Conservation (phyloP, 2,329 filamentous ascomycete species). For the Cordyceps pruinosa region DNA sequence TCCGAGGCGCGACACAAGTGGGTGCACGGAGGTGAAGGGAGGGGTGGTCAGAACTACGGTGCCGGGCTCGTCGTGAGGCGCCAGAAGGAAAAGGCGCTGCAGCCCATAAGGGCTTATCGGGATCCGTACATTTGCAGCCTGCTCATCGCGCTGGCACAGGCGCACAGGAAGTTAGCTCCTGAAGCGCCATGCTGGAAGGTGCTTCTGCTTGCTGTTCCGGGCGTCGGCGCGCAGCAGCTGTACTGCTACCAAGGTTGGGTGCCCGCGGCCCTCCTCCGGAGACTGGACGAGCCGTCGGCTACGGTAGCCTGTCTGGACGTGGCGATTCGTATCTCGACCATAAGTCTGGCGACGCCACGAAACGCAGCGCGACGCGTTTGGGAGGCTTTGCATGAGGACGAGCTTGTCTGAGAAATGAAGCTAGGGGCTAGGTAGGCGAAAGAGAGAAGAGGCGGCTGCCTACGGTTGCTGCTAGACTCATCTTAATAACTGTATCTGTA, state of each 20-base stretch:
- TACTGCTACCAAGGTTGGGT: slow-evolving; percentile 1
- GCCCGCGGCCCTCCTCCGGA: not conserved
- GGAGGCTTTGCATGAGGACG: not conserved
- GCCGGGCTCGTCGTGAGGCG: not conserved
- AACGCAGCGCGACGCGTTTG: not conserved
- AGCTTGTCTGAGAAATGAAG: not conserved
- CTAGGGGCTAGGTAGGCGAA: not conserved
- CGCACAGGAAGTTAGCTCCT: not conserved
- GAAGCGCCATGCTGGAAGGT: not conserved
- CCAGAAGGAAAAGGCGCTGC: not conserved
- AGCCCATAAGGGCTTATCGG: not conserved
- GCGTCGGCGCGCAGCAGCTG: not conserved
- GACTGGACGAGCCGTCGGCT: not conserved
- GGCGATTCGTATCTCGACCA: not conserved
- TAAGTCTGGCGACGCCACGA: not conserved
- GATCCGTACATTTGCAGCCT: slow-evolving; percentile 5
- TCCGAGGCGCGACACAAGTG: not conserved
- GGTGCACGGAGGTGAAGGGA: not conserved
- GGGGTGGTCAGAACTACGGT: not conserved
- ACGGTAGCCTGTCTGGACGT: not conserved
- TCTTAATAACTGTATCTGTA: not conserved
- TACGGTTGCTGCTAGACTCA: not conserved
- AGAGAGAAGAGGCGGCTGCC: not conserved
- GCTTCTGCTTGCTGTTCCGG: not conserved
- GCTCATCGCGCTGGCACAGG: not conserved